Evolutionary conservation across 129 eudicot genomes (phyloP).

Genomic region (Lonicera japonica): DNA sequence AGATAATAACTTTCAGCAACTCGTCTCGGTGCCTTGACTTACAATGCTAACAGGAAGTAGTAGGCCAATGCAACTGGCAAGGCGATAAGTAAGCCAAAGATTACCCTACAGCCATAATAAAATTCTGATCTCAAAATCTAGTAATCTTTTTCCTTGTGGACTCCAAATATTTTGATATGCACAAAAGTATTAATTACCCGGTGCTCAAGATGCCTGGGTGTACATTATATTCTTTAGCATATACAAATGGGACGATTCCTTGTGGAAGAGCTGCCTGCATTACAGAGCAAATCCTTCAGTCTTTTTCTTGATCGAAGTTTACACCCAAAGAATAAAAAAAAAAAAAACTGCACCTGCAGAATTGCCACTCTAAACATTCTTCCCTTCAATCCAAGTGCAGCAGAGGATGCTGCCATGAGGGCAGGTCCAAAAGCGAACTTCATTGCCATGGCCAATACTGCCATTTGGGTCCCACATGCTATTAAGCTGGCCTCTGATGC

Average conservation of each 20-base stretch:
- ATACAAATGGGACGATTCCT: slow-evolving; percentile 89
- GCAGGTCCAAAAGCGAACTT: slow-evolving; percentile 65
- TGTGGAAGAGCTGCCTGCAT: slow-evolving; percentile 89
- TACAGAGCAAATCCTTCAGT: slow-evolving; percentile 2
- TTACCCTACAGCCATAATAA: slow-evolving; percentile 40
- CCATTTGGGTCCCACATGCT: slow-evolving; percentile 50
- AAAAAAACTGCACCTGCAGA: slow-evolving; percentile 59
- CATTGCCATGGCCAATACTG: slow-evolving; percentile 52
- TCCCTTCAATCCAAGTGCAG: slow-evolving; percentile 52
- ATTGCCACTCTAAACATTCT: slow-evolving; percentile 47
- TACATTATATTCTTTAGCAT: slow-evolving; percentile 65
- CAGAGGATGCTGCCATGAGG: slow-evolving; percentile 57
- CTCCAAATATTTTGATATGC: too few species aligned
- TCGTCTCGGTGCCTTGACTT: slow-evolving; percentile 21
- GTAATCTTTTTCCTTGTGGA: background rate
- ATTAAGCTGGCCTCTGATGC: slow-evolving; percentile 62
- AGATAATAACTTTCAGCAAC: background rate
- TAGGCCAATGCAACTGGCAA: slow-evolving; percentile 64
- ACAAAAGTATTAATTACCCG: slow-evolving; percentile 44
- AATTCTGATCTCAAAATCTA: slow-evolving; percentile 7
- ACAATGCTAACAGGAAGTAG: slow-evolving; percentile 56
- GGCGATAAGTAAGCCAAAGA: slow-evolving; percentile 62
- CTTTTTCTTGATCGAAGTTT: background rate
- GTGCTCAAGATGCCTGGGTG: slow-evolving; percentile 74
- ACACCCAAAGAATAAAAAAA: too few species aligned